These are phyloP conservation scores for Ceratobasidium papillatum DNA, from an alignment of 1,284 basidiomycete species.

Conservation along the genomic window DNA sequence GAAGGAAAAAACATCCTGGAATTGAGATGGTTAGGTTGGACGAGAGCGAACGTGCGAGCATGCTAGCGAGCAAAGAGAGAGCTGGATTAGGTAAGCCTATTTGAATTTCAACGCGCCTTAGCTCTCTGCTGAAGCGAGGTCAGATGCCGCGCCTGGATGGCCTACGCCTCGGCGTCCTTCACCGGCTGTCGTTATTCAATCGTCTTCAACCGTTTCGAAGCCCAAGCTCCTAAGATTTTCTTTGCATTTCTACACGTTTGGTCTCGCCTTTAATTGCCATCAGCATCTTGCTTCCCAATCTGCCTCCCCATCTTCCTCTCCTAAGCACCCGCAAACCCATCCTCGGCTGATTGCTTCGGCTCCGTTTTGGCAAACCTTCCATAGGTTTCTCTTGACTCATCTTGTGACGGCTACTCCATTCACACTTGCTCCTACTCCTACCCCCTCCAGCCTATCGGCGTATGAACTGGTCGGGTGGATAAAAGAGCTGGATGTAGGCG, in stretches of 20 bases:
- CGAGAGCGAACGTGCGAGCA: background rate
- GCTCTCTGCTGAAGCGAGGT: background rate
- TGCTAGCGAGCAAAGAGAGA: background rate
- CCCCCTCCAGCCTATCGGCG: background rate
- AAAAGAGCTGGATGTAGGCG: background rate
- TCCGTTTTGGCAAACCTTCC: background rate
- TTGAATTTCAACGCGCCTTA: background rate
- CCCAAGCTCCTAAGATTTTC: constrained; percentile 22
- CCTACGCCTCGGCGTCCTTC: background rate
- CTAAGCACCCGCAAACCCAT: constrained; percentile 1
- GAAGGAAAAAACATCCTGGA: background rate
- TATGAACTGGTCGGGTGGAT: background rate
- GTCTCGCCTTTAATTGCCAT: constrained; percentile 9
- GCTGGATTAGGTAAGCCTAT: background rate
- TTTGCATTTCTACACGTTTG: constrained; percentile 20
- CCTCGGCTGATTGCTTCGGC: background rate
- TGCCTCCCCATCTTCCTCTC: too few species aligned
- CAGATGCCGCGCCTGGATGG: background rate
- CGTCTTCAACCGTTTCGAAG: background rate
- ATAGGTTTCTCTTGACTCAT: background rate
- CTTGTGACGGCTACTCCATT: background rate
- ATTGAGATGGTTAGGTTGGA: background rate
- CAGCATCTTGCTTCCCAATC: background rate
- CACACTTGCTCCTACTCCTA: background rate
- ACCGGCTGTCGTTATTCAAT: constrained; percentile 5